Evolutionary conservation across 2,329 filamentous ascomycete species (phyloP).

Genomic region (Colletotrichum siamense): DNA sequence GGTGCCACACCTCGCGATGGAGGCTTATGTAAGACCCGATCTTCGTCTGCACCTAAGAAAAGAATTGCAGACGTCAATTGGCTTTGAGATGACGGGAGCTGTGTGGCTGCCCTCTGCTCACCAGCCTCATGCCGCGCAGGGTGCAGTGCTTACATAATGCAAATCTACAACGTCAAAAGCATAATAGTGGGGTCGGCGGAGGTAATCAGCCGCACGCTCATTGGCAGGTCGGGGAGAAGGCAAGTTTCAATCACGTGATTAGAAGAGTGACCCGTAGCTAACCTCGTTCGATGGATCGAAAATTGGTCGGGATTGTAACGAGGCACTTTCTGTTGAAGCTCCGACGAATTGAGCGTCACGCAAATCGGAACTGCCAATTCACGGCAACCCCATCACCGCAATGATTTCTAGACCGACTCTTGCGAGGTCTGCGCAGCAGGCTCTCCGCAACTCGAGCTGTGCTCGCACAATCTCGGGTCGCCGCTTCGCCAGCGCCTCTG

Average conservation of each 20-base stretch:
- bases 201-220: constrained; percentile 18
- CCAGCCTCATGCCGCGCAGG: background rate
- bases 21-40: constrained; percentile 2
- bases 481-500: constrained; percentile 63
- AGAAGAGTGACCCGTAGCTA: constrained; percentile 20
- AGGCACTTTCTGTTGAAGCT: constrained; percentile 26
- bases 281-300: constrained; percentile 24
- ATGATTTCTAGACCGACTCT: constrained; percentile 69
- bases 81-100: background rate
- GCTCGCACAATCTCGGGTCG: constrained; percentile 57
- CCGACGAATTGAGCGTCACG: constrained; percentile 25
- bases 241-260: constrained; percentile 6
- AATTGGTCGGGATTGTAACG: constrained; percentile 25
- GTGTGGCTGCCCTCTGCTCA: background rate
- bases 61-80: background rate
- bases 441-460: constrained; percentile 62
- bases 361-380: constrained; percentile 49
- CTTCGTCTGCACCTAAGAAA: background rate
- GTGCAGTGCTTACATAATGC: constrained; percentile 4
- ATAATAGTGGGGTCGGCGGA: background rate
- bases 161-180: background rate
- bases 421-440: constrained; percentile 63
- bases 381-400: constrained; percentile 61
- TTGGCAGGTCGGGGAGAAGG: constrained; percentile 7
- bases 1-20: background rate